These are phyloP conservation scores for Talaromyces proteolyticus DNA, from an alignment of 495 filamentous ascomycete genomes.

Conservation along the genomic window DNA sequence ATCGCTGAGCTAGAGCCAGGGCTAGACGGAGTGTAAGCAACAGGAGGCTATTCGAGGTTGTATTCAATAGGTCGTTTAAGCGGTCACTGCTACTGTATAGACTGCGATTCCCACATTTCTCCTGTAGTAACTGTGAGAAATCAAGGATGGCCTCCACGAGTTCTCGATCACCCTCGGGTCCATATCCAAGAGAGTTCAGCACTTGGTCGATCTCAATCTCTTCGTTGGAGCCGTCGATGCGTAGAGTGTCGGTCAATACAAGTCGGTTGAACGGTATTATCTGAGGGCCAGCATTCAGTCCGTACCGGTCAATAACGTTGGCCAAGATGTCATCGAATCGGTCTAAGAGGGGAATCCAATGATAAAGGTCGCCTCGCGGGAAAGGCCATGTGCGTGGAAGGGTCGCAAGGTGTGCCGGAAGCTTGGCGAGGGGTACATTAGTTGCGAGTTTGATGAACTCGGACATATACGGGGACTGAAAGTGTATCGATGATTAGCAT, in stretches of 20 bases:
- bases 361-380: slow-evolving; percentile 93
- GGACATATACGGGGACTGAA: slow-evolving; percentile 78
- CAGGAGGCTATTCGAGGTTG: slow-evolving; percentile 72
- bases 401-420: slow-evolving; percentile 67
- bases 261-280: slow-evolving; percentile 62
- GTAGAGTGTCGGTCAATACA: slow-evolving; percentile 52
- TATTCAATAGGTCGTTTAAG: slow-evolving; percentile 81
- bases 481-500: slow-evolving; percentile 20
- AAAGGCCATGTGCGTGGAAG: slow-evolving; percentile 92
- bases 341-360: slow-evolving; percentile 95
- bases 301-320: slow-evolving; percentile 74
- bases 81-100: slow-evolving; percentile 90
- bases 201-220: slow-evolving; percentile 45
- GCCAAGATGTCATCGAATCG: slow-evolving; percentile 89
- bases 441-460: slow-evolving; percentile 67
- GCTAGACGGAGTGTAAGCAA: slow-evolving; percentile 68
- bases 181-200: slow-evolving; percentile 55
- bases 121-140: slow-evolving; percentile 81
- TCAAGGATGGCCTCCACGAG: slow-evolving; percentile 72
- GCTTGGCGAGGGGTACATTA: slow-evolving; percentile 62
- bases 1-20: slow-evolving; percentile 82
- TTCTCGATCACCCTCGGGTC: slow-evolving; percentile 67
- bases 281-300: slow-evolving; percentile 75
- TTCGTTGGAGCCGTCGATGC: slow-evolving; percentile 28
- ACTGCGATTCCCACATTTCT: slow-evolving; percentile 96